These are phyloP conservation scores for Hyphochytrium catenoides DNA, from an alignment of 352 stramenopile species.

Conservation along the genomic window DNA sequence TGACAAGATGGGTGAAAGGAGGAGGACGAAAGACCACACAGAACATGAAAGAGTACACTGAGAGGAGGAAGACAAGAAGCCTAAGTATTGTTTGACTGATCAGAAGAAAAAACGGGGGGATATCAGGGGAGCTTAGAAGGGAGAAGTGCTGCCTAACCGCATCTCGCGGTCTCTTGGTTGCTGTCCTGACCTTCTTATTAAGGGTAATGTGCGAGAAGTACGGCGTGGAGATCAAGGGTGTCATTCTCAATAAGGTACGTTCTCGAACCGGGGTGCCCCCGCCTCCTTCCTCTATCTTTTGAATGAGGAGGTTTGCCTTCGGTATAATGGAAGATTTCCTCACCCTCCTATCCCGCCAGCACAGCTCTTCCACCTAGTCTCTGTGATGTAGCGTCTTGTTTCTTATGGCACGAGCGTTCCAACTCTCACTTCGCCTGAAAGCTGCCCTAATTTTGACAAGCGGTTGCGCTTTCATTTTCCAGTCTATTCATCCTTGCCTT, in stretches of 20 bases:
- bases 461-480: slow-evolving; percentile 6
- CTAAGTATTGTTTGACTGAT: too few relatives aligned
- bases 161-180: neutral
- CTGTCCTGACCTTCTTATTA: neutral
- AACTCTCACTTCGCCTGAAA: slow-evolving; percentile 10
- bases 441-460: neutral
- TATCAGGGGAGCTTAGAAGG: too few relatives aligned
- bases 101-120: too few relatives aligned
- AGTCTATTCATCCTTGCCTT: slow-evolving; percentile 11
- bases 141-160: too few relatives aligned
- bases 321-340: slow-evolving; percentile 6
- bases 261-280: slow-evolving; percentile 10
- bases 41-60: too few relatives aligned
- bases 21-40: too few relatives aligned
- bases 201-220: slow-evolving; percentile 65
- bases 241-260: slow-evolving; percentile 89
- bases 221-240: slow-evolving; percentile 70
- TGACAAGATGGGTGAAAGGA: too few relatives aligned
- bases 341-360: slow-evolving; percentile 10
- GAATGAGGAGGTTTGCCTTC: slow-evolving; percentile 6
- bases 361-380: too few relatives aligned
- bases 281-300: slow-evolving; percentile 7
- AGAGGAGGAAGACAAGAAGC: too few relatives aligned
- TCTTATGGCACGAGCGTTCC: slow-evolving; percentile 1
- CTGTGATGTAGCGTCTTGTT: too few relatives aligned